These are phyloP conservation scores for Fennellomyces sp. DNA, from an alignment of 371 early-diverging fungal species.

Conservation along the genomic window DNA sequence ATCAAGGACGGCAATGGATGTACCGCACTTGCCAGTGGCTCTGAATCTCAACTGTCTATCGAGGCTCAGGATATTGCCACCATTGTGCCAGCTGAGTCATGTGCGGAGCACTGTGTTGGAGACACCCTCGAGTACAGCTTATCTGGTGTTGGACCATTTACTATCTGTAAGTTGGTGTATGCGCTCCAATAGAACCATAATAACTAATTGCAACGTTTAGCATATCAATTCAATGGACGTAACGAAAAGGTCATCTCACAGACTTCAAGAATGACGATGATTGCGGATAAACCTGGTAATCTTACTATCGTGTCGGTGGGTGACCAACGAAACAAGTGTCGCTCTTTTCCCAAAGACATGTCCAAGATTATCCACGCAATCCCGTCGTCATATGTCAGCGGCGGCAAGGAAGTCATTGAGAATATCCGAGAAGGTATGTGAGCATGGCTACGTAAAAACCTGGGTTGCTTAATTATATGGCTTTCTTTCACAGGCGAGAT, in stretches of 20 bases:
- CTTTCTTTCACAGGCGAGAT: constrained; percentile 37
- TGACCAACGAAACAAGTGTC: constrained; percentile 54
- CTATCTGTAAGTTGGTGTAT: constrained; percentile 34
- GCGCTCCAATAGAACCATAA: too few relatives aligned
- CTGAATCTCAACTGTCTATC: constrained; percentile 20
- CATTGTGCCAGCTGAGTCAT: constrained; percentile 36
- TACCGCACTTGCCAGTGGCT: constrained; percentile 16
- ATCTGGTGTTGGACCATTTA: constrained; percentile 45
- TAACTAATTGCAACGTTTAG: too few relatives aligned
- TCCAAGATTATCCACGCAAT: constrained; percentile 44
- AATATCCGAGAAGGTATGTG: constrained; percentile 57
- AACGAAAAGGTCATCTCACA: constrained; percentile 31
- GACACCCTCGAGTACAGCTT: constrained; percentile 48
- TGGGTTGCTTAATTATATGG: not conserved
- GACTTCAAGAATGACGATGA: constrained; percentile 33
- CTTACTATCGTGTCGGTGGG: constrained; percentile 55
- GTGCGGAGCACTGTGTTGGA: constrained; percentile 53
- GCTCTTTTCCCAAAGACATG: constrained; percentile 43
- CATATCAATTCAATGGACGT: constrained; percentile 47
- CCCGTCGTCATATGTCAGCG: constrained; percentile 51
- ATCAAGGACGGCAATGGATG: constrained; percentile 55
- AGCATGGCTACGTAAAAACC: too few relatives aligned
- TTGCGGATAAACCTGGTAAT: constrained; percentile 60
- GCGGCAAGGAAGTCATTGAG: constrained; percentile 50
- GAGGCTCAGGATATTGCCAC: constrained; percentile 50